Conservation (phyloP, 2,329 filamentous ascomycete species). For the Zalaria obscura region DNA sequence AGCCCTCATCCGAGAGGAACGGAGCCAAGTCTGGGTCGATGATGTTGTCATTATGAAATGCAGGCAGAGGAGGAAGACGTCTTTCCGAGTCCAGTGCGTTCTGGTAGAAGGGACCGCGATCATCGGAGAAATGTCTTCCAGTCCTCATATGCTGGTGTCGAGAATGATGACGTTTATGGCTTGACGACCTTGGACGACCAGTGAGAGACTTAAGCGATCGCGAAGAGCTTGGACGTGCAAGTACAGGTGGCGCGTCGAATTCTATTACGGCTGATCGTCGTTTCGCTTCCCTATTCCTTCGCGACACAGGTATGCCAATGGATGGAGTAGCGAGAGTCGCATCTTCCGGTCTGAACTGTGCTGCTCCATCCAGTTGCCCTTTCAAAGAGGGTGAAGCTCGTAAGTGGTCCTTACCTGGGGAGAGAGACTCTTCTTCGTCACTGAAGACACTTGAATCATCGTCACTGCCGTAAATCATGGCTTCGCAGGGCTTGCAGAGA, state of each 20-base stretch:
- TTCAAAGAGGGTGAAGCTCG: slow-evolving; percentile 24
- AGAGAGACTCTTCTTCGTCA: slow-evolving; percentile 42
- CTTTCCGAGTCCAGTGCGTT: slow-evolving; percentile 46
- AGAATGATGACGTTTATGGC: slow-evolving; percentile 75
- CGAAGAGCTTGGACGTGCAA: slow-evolving; percentile 86
- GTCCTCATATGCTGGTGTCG: slow-evolving; percentile 71
- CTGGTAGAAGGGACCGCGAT: slow-evolving; percentile 77
- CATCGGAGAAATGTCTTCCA: slow-evolving; percentile 57
- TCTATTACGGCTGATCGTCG: slow-evolving; percentile 81
- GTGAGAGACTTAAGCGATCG: slow-evolving; percentile 66
- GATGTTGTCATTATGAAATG: slow-evolving; percentile 97
- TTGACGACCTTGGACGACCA: slow-evolving; percentile 60
- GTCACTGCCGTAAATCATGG: slow-evolving; percentile 78
- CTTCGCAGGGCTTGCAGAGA: slow-evolving; percentile 85
- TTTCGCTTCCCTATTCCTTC: slow-evolving; percentile 59
- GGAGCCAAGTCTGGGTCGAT: slow-evolving; percentile 92
- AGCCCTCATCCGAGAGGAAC: slow-evolving; percentile 89
- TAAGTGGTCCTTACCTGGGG: background rate
- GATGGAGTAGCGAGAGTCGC: slow-evolving; percentile 37
- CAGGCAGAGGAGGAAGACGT: slow-evolving; percentile 49
- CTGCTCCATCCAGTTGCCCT: slow-evolving; percentile 16
- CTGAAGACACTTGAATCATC: slow-evolving; percentile 88
- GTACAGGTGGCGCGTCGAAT: slow-evolving; percentile 62
- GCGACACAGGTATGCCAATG: slow-evolving; percentile 51
- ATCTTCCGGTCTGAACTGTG: slow-evolving; percentile 4